Conservation (phyloP, 225 moss, liverwort and hornwort genomes). For the Asterella californica region DNA sequence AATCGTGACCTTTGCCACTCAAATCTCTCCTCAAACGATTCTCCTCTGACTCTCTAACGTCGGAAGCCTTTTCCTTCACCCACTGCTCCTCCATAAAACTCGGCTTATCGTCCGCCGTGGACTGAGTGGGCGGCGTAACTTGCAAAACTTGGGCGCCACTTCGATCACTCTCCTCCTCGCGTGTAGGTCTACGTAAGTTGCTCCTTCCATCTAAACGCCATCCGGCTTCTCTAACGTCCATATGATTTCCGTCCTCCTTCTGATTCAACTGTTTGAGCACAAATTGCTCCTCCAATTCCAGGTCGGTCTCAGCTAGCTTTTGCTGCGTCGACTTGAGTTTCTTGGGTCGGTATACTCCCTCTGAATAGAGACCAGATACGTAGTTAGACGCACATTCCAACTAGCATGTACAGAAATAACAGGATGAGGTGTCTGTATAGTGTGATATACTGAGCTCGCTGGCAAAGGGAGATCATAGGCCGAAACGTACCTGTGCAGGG, state of each 20-base stretch:
- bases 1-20: not conserved
- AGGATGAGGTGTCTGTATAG: not conserved
- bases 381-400: not conserved
- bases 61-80: not conserved
- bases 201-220: constrained; percentile 4
- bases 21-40: not conserved
- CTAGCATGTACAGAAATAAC: not conserved
- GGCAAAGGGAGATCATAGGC: not conserved
- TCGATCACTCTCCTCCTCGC: not conserved
- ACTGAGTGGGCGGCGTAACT: not conserved
- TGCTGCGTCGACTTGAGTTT: constrained; percentile 40
- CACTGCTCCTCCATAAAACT: not conserved
- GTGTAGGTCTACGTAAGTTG: not conserved
- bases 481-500: constrained; percentile 15
- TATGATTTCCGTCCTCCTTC: constrained; percentile 10
- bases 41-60: not conserved
- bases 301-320: constrained; percentile 39
- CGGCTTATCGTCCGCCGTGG: not conserved
- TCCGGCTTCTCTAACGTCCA: not conserved
- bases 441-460: not conserved
- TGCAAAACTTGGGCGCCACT: not conserved
- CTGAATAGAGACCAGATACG: not conserved
- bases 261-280: constrained; percentile 29
- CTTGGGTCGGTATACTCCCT: constrained; percentile 19
- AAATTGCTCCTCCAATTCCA: constrained; percentile 45